Conservation (phyloP, 148 eudicot genomes). For the Polygonum aviculare region DNA sequence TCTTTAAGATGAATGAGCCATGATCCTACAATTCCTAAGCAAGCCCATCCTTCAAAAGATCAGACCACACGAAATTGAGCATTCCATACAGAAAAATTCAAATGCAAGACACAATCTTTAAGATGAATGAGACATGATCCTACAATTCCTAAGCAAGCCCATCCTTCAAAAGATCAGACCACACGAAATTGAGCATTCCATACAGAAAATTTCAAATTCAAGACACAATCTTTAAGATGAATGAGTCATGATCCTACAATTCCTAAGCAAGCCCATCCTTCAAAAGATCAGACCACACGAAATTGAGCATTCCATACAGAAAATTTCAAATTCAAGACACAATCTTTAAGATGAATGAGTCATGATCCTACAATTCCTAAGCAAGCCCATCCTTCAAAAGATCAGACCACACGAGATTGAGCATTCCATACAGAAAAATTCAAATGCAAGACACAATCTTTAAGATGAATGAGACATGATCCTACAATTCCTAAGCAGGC, state of each 20-base stretch:
- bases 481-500: not conserved
- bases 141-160: not conserved
- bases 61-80: slow-evolving; percentile 2
- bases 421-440: too few relatives aligned
- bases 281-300: slow-evolving; percentile 14
- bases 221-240: not conserved
- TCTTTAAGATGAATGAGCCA: not conserved
- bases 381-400: too few relatives aligned
- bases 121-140: not conserved
- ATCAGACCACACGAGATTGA: too few relatives aligned
- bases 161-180: slow-evolving; percentile 33
- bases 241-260: not conserved
- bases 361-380: not conserved
- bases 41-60: slow-evolving; percentile 28
- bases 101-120: not conserved
- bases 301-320: not conserved
- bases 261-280: slow-evolving; percentile 25
- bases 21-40: not conserved
- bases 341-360: not conserved
- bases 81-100: not conserved
- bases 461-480: too few relatives aligned
- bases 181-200: not conserved
- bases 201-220: not conserved
- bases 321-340: not conserved
- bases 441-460: too few relatives aligned